These are phyloP conservation scores for Aquilaria malaccensis DNA, from an alignment of 345 rosid species.

Conservation along the genomic window DNA sequence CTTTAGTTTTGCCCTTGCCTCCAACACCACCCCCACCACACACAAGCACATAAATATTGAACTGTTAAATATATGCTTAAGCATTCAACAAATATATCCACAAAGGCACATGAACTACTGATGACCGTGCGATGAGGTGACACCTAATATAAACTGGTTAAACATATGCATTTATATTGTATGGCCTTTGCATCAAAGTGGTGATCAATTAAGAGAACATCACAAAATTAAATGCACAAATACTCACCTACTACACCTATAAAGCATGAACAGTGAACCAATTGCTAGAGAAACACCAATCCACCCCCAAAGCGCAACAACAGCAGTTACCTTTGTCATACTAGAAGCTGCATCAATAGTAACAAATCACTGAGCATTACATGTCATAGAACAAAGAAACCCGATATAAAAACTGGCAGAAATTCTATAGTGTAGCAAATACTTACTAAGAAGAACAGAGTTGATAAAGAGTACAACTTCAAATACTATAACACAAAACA, in stretches of 20 bases:
- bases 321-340: constrained; percentile 82
- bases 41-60: too few relatives aligned
- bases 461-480: constrained; percentile 56
- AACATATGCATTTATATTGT: background rate
- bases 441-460: constrained; percentile 63
- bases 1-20: too few relatives aligned
- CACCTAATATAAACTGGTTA: constrained; percentile 4
- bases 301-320: constrained; percentile 85
- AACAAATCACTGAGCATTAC: constrained; percentile 20
- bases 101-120: background rate
- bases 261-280: constrained; percentile 53
- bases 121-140: background rate
- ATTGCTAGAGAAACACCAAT: constrained; percentile 53
- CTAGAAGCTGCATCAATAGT: constrained; percentile 46
- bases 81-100: background rate
- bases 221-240: background rate
- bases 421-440: constrained; percentile 7
- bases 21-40: too few relatives aligned
- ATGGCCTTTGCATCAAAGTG: too few relatives aligned
- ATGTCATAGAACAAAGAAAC: constrained; percentile 1
- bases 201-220: too few relatives aligned
- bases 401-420: background rate
- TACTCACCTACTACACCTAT: constrained; percentile 72
- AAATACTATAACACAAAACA: constrained; percentile 42
- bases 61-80: too few relatives aligned